Base-by-base conservation (phyloP, 345 rosid species). In the Arabidopsis arenosa region DNA sequence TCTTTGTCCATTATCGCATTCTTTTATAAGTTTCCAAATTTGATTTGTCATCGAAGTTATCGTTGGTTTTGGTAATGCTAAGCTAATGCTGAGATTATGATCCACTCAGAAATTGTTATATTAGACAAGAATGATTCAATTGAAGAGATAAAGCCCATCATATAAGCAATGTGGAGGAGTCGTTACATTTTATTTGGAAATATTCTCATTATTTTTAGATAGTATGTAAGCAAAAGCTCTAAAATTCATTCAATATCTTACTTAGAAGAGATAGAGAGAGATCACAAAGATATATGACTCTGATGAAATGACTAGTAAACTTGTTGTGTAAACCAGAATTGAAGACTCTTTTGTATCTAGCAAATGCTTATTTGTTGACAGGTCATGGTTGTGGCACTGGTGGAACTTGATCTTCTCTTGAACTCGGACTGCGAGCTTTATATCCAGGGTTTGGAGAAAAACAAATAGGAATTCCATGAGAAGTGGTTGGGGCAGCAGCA, bases 381-480 rank as follows among this genome's bases (percentile, higher is more conserved):
- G 70, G 40, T 85, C 72, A 85, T 66, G 85, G 93, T 53, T 74
- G 82, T 43, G 68, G 78, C 39, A 72, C 54, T n/a, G 77, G 66
- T 41, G 84, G 80, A 78, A 55, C 62, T 44, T 62, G 44, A 44
- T 76, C 72, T 39, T 57, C 81, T n/a, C 59, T 73, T 11, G 78
- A 39, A 71, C 78, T 68, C 3, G 86, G 87, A 49, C 14, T 76
- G 17, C 79, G 85, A 75, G 67, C 85, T 79, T 88, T 89, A 32
- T 73, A 66, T 18, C 89, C 91, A 8, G 86, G 90, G 70, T 83
- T 86, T 3, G 89, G 89, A 7, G 78, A 59, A 2, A 72, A 52
- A 1, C 76, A 75, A 51, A 85, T 83, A 2, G 91, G 90, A 66
- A 70, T 12, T 55, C 33, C 74, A 28, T 63, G 18, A 40, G 62